Conservation (phyloP, 441 rosid genomes). For the Corymbia calophylla region DNA sequence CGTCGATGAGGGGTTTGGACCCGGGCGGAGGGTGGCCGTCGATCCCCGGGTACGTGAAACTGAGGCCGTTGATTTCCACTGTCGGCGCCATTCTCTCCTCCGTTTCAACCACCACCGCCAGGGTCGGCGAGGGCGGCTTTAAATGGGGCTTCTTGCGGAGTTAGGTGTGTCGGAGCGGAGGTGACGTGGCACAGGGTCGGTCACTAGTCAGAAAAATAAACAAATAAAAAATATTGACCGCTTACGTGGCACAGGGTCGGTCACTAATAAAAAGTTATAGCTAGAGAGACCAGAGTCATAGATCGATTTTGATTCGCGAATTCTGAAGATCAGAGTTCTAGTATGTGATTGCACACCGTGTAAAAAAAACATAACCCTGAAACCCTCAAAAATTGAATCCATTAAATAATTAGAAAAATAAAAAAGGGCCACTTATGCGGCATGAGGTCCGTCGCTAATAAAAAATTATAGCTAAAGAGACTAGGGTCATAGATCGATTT, state of each 20-base stretch:
- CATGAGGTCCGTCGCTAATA: background rate
- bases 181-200: background rate
- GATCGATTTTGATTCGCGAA: background rate
- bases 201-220: accelerated
- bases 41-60: conserved; percentile 90
- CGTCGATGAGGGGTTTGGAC: conserved; percentile 63
- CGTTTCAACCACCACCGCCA: background rate
- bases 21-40: conserved; percentile 96
- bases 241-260: background rate
- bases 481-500: background rate
- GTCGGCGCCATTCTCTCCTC: conserved; percentile 27
- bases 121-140: background rate
- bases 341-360: background rate
- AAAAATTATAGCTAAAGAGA: background rate
- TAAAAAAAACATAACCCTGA: too few relatives aligned
- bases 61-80: conserved; percentile 63
- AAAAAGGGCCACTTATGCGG: accelerated
- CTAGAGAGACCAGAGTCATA: background rate
- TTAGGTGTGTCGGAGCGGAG: background rate
- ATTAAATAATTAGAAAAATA: background rate
- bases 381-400: background rate
- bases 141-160: background rate
- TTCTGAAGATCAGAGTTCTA: background rate
- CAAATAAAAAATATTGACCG: background rate
- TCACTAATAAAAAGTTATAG: accelerated